These are phyloP conservation scores for Silene noctiflora DNA, from an alignment of 179 eudicot species.

Conservation along the genomic window DNA sequence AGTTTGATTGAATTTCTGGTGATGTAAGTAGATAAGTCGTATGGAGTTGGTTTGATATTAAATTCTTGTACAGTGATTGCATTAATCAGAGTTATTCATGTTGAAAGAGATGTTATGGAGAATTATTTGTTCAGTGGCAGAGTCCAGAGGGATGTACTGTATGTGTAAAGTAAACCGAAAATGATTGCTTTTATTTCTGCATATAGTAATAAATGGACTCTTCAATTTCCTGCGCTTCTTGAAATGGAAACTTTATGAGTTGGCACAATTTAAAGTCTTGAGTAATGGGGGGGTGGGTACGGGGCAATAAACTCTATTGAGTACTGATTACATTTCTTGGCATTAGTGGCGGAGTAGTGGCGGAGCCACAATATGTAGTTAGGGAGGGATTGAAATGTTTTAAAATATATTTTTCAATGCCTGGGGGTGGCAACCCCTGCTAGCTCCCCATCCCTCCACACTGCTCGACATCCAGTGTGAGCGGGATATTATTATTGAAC, in stretches of 20 bases:
- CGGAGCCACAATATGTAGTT: not conserved
- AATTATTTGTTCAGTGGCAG: not conserved
- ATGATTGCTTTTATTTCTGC: not conserved
- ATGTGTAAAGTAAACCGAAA: not conserved
- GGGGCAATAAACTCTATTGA: not conserved
- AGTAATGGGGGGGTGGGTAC: not conserved
- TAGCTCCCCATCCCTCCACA: no score
- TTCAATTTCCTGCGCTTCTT: not conserved
- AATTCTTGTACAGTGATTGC: not conserved
- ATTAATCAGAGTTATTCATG: not conserved
- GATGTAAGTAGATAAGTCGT: not conserved
- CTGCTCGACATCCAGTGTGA: no score
- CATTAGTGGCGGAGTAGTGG: not conserved
- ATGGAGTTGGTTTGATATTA: not conserved
- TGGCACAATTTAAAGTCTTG: not conserved
- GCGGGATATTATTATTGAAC: no score
- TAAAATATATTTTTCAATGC: no score
- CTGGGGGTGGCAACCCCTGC: no score
- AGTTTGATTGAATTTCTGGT: slow-evolving; percentile 1
- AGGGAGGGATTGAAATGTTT: not conserved
- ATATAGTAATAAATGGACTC: not conserved
- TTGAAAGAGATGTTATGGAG: not conserved
- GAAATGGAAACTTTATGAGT: slow-evolving; percentile 31
- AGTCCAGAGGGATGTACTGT: not conserved
- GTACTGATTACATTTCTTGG: not conserved